These are phyloP conservation scores for Hymenoscyphus occultus DNA, from an alignment of 2,329 filamentous ascomycete genomes.

Conservation along the genomic window DNA sequence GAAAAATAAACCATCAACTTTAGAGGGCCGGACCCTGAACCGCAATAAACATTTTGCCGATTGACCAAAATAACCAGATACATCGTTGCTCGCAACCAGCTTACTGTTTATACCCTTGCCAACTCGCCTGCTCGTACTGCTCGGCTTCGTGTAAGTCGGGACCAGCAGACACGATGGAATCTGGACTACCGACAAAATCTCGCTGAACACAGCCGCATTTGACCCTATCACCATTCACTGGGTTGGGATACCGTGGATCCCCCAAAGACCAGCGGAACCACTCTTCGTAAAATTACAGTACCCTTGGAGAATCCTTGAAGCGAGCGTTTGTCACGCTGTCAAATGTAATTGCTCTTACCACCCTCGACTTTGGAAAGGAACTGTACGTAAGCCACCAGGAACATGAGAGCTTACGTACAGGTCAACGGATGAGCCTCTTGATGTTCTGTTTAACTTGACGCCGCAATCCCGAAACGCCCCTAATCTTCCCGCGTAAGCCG, in stretches of 20 bases:
- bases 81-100: neutral
- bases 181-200: neutral
- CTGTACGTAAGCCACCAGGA: neutral
- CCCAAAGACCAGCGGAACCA: neutral
- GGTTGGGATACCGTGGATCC: neutral
- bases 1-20: neutral
- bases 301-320: neutral
- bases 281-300: neutral
- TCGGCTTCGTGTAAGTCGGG: neutral
- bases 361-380: neutral
- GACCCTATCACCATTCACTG: neutral
- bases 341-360: neutral
- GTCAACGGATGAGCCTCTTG: neutral
- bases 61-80: neutral
- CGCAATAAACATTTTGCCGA: neutral
- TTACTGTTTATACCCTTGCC: neutral
- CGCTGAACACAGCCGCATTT: neutral
- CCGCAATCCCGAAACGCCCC: constrained; percentile 4
- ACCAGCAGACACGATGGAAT: neutral
- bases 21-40: neutral
- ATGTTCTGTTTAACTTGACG: neutral
- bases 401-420: neutral
- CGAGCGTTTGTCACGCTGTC: neutral
- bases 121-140: neutral
- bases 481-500: constrained; percentile 1